Base-by-base conservation (phyloP, 2,329 filamentous ascomycete genomes). In the Helotiales sp. region DNA sequence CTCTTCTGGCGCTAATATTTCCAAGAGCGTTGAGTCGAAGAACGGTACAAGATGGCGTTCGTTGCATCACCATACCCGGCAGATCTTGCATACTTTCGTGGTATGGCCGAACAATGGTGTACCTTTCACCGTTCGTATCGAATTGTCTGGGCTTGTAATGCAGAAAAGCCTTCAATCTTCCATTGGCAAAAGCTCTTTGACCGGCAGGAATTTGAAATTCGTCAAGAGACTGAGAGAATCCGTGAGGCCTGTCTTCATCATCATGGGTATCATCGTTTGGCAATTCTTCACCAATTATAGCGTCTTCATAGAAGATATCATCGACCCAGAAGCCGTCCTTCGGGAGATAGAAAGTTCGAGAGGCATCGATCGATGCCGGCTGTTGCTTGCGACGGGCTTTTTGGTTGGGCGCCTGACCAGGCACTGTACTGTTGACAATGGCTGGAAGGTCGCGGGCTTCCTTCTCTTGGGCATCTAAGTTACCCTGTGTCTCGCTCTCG, bases 121-220 rank as follows among this genome's bases (percentile, higher is more conserved):
- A 60, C 15, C 19, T 15, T 25, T 31, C 49, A 12, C 55, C 55
- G 44, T 64, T 52, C n/a, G 64, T 63, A 10, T 51, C 24, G 29
- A 69, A 60, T 6, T 19, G 19, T 44, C 58, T 31, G 12, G 30
- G 62, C 19, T 61, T 55, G 2, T 63, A 52, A 3, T 65, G 70
- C 6, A 83, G 66, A 27, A 77, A 71, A 25, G 70, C 71, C 59
- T 72, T 77, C 62, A 82, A 74, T 0, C 70, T 65, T 5, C 64
- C 69, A 54, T 77, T 66, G 2, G 79, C 75, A 53, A 77, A 80
- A 2, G 76, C 64, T 40, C 77, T 74, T 30, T 74, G 76, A 0
- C 79, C 81, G 5, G 70, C 69, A 1, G 78, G 75, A 1, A 79
- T 65, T 1, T 60, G 51, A 3, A 27, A 61, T 52, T 46, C 54